Evolutionary conservation across 306 rosid genomes (phyloP), one percentile per base, ranked within the genome.

Genomic region (Pterocarpus santalinus): DNA sequence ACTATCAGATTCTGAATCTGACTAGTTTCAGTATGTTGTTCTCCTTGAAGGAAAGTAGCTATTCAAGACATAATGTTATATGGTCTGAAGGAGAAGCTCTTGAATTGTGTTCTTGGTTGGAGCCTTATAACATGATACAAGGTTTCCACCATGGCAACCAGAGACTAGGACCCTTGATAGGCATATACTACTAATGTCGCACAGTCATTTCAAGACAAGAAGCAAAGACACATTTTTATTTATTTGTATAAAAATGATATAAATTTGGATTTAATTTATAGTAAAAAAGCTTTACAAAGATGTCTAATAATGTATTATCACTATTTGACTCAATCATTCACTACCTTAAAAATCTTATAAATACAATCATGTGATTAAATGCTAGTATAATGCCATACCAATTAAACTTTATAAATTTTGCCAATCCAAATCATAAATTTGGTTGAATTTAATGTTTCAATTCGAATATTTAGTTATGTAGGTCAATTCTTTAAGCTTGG

Each of bases 1-100:
- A 33, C 79, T 87, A 33, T 81, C 90, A 14, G 93, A 86, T 80
- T 95, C 99, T 39, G 94, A 95, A 12, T 90, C 97, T 1, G 92
- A 91, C n/a, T 86, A 92, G 87, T 75, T 49, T 72, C 68, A 60
- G 22, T 56, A 49, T 49, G 66, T 55, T 58, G 28, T 69, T 66
- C 69, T 70, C 46, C 52, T 33, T 3, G 66, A 68, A 65, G 60
- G 70, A 62, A 57, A 58, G 41, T 70, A 61, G 11, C 38, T 49
- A 77, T 78, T 77, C 74, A 28, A 38, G 30, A 75, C 78, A 74
- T 10, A 14, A 41, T 65, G 66, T 51, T 62, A 58, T 33, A 61
- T 61, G 47, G 57, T 81, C 30, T 51, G 52, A 56, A 75, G 73
- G 14, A 41, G 67, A 63, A 74, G 34, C 75, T 61, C 75, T 46